Conservation (phyloP, 2,329 filamentous ascomycete genomes). For the Drechslerella dactyloides region DNA sequence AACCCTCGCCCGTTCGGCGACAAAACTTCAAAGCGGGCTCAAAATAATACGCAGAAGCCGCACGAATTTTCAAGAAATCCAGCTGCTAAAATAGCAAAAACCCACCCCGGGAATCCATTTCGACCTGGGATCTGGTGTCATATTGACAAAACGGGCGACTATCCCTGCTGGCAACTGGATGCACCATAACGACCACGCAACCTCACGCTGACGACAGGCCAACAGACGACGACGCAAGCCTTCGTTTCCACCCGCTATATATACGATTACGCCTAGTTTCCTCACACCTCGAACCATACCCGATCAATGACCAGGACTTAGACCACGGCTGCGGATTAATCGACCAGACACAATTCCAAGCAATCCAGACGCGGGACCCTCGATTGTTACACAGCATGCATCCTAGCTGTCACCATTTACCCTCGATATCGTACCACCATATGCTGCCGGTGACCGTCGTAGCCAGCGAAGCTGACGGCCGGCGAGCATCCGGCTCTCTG, state of each 20-base stretch:
- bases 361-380: no score
- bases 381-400: no score
- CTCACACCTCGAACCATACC: no score
- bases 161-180: slow-evolving; percentile 14
- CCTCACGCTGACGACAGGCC: no score
- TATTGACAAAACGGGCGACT: no score
- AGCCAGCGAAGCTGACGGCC: slow-evolving; percentile 47
- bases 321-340: no score
- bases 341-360: no score
- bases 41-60: slow-evolving; percentile 13
- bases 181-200: neutral
- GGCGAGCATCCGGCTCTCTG: slow-evolving; percentile 34
- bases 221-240: no score
- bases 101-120: neutral
- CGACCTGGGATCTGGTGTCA: neutral
- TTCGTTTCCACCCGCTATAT: no score
- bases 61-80: slow-evolving; percentile 10
- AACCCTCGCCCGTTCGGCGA: slow-evolving; percentile 34
- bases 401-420: neutral
- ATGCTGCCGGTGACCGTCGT: slow-evolving; percentile 44
- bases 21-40: slow-evolving; percentile 17
- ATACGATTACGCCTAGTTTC: no score
- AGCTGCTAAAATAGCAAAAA: slow-evolving; percentile 4
- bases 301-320: no score
- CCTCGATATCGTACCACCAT: slow-evolving; percentile 5